These are phyloP conservation scores for Fusarium veterinarium DNA, from an alignment of 2,329 filamentous ascomycete species.

Conservation along the genomic window DNA sequence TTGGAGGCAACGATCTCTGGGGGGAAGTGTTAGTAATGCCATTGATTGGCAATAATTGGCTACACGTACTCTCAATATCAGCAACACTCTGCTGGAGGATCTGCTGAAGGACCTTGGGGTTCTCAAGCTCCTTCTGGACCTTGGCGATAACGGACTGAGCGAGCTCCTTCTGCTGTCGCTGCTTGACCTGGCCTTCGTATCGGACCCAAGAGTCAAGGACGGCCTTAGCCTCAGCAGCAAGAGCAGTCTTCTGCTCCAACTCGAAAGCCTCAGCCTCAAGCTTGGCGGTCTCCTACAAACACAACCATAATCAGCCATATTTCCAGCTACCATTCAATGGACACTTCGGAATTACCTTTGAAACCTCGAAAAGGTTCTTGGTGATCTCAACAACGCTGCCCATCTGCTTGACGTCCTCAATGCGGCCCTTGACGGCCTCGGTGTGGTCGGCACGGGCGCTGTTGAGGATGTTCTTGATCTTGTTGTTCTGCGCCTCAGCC, in stretches of 20 bases:
- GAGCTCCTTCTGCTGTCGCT: conserved; percentile 97
- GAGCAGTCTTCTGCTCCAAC: conserved; percentile 94
- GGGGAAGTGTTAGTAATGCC: conserved; percentile 49
- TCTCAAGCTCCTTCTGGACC: conserved; percentile 98
- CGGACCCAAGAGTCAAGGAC: conserved; percentile 99
- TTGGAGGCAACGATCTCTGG: conserved; percentile 72
- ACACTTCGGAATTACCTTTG: conserved; percentile 76
- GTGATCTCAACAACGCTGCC: conserved; percentile 94
- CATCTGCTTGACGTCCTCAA: conserved; percentile 95
- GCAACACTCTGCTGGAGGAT: conserved; percentile 96
- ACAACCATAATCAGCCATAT: conserved; percentile 40
- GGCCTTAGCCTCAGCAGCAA: conserved; percentile 91
- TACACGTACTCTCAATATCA: conserved; percentile 87
- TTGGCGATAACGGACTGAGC: conserved; percentile 94
- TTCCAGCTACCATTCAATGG: conserved; percentile 10
- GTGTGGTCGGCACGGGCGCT: conserved; percentile 94
- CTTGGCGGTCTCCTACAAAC: conserved; percentile 87
- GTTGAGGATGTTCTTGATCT: conserved; percentile 96
- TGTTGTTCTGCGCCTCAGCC: conserved; percentile 88
- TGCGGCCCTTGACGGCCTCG: conserved; percentile 92
- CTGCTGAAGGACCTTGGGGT: conserved; percentile 96
- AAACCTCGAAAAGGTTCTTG: conserved; percentile 96
- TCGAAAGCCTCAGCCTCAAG: conserved; percentile 97
- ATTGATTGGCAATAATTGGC: neutral
- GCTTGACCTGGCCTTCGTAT: conserved; percentile 98